These are phyloP conservation scores for Tuber magnatum DNA, from an alignment of 495 filamentous ascomycete species.

Conservation along the genomic window DNA sequence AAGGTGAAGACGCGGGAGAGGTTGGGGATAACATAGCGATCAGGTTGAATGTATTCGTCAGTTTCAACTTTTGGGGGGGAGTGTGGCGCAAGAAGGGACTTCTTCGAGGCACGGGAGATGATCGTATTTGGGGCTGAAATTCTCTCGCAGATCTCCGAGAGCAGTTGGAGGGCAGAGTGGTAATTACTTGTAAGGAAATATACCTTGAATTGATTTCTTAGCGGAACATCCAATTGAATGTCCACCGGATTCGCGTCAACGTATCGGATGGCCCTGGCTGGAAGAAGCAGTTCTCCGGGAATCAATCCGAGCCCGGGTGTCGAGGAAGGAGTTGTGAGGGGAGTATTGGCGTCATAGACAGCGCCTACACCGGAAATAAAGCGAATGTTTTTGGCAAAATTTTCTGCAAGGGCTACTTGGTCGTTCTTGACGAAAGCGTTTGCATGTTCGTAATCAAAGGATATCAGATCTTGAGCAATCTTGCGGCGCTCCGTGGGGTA, in stretches of 20 bases:
- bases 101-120: constrained; percentile 49
- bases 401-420: constrained; percentile 51
- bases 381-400: constrained; percentile 59
- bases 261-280: constrained; percentile 59
- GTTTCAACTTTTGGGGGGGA: constrained; percentile 46
- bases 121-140: constrained; percentile 45
- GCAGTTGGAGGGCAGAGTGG: constrained; percentile 48
- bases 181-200: constrained; percentile 58
- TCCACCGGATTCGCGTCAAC: constrained; percentile 65
- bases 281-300: constrained; percentile 57
- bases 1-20: constrained; percentile 54
- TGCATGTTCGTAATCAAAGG: constrained; percentile 61
- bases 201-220: constrained; percentile 61
- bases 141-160: constrained; percentile 49
- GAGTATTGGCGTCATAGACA: constrained; percentile 53
- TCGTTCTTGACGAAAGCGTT: constrained; percentile 55
- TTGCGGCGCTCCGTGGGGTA: constrained; percentile 64
- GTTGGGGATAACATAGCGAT: constrained; percentile 53
- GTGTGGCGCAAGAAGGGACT: constrained; percentile 51
- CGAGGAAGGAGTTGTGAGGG: constrained; percentile 17
- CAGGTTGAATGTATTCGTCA: constrained; percentile 54
- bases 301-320: constrained; percentile 40
- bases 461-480: constrained; percentile 62
- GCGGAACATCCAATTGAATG: constrained; percentile 64
- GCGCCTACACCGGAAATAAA: constrained; percentile 63